A percentile compares a stretch with the other conserved stretches of the same genome.
Evolutionary conservation across 768 basidiomycete genomes (phyloP).

Genomic region (Mycena belliarum): DNA sequence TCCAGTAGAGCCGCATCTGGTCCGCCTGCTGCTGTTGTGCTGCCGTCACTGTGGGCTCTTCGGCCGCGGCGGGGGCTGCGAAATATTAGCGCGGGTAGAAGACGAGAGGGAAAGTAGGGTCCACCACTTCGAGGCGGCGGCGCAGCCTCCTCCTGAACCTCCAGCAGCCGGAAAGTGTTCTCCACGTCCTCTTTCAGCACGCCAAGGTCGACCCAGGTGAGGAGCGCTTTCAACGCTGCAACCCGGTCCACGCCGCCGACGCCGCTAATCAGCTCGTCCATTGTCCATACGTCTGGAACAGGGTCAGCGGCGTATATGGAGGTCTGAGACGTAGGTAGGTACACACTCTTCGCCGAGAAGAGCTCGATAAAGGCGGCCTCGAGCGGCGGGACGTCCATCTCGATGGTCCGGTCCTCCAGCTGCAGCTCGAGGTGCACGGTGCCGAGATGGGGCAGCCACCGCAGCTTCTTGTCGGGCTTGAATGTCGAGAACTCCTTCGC

Average conservation of each 20-base stretch:
- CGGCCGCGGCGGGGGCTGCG: conserved; percentile 34
- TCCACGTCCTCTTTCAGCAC: conserved; percentile 72
- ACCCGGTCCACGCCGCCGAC: conserved; percentile 68
- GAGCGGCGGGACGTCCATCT: conserved; percentile 77
- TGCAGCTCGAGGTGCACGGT: conserved; percentile 80
- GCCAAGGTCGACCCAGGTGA: conserved; percentile 83
- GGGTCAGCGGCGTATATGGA: background rate
- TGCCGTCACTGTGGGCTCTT: conserved; percentile 50
- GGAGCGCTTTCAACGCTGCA: conserved; percentile 69
- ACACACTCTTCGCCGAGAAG: conserved; percentile 69
- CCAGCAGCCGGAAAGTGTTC: conserved; percentile 64
- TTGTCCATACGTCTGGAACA: conserved; percentile 63
- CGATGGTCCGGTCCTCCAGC: conserved; percentile 76
- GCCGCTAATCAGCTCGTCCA: conserved; percentile 63
- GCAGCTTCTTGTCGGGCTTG: conserved; percentile 90
- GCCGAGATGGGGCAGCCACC: conserved; percentile 89
- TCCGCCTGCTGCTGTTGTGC: conserved; percentile 78
- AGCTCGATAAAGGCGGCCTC: conserved; percentile 91
- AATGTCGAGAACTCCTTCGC: conserved; percentile 74
- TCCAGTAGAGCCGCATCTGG: conserved; percentile 89
- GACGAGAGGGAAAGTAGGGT: background rate
- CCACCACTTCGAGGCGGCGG: conserved; percentile 30
- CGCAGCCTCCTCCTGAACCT: conserved; percentile 53
- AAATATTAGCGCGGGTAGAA: background rate
- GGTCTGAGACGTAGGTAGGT: background rate